phyloP scores from a whole-genome alignment of 176 grass and related monocot genomes.

The Carex myosuroides region DNA sequence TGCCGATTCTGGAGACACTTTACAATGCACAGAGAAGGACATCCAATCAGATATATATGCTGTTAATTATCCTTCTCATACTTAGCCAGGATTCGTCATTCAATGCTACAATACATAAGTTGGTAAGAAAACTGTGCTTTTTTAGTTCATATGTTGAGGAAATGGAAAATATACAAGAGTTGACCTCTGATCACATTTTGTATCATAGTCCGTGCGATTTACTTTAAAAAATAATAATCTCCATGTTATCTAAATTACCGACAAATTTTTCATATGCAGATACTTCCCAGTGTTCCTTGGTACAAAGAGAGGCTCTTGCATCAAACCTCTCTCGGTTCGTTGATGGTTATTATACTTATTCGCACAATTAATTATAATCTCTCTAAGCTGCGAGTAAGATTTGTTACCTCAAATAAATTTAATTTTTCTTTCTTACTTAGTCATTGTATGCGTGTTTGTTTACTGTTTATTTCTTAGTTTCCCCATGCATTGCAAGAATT shows the following conservation, averaged over 20 bases:
- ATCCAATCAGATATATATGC: slow-evolving; percentile 98
- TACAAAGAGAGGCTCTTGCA: slow-evolving; percentile 96
- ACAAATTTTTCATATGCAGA: slow-evolving; percentile 37
- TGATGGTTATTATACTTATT: slow-evolving; percentile 95
- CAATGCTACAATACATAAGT: slow-evolving; percentile 92
- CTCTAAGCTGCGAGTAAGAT: slow-evolving; percentile 82
- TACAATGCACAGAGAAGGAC: slow-evolving; percentile 97
- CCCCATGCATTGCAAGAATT: neutral
- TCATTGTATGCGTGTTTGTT: neutral
- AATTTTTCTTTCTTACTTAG: slow-evolving; percentile 4
- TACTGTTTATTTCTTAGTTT: neutral
- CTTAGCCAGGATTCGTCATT: slow-evolving; percentile 99
- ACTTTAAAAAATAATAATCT: neutral
- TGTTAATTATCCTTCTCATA: slow-evolving; percentile 95
- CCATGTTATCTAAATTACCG: neutral
- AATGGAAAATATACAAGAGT: neutral
- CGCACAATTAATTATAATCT: slow-evolving; percentile 98
- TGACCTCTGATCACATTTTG: neutral
- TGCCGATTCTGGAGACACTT: slow-evolving; percentile 94
- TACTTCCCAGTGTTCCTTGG: slow-evolving; percentile 86
- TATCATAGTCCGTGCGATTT: neutral
- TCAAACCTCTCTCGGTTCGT: slow-evolving; percentile 82
- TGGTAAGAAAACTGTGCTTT: slow-evolving; percentile 44
- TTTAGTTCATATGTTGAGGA: slow-evolving; percentile 10
- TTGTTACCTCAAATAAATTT: slow-evolving; percentile 7